These are phyloP conservation scores for Coffea humblotiana DNA, from an alignment of 305 asterid genomes.

Conservation along the genomic window DNA sequence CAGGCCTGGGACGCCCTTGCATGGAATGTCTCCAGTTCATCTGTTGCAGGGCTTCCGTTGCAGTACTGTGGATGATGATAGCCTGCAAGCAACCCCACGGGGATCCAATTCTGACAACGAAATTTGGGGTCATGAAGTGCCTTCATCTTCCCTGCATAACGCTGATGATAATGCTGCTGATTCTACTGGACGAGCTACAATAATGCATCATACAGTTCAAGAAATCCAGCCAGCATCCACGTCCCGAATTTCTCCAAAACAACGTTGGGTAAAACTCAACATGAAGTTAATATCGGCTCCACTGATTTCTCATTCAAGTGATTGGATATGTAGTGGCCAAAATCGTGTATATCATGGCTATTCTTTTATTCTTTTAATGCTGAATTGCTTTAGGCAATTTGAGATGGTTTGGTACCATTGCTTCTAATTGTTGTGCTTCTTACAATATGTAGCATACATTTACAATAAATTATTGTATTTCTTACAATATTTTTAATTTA, in stretches of 20 bases:
- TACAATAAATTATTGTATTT: too few relatives aligned
- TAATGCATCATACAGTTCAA: conserved; percentile 18
- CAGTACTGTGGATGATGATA: conserved; percentile 31
- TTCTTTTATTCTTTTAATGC: too few relatives aligned
- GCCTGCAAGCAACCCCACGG: conserved; percentile 39
- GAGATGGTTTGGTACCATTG: too few relatives aligned
- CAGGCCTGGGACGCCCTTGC: conserved; percentile 59
- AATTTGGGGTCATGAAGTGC: conserved; percentile 43
- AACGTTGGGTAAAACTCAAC: conserved; percentile 21
- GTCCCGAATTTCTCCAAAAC: conserved; percentile 35
- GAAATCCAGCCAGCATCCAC: neutral
- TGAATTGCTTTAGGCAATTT: too few relatives aligned
- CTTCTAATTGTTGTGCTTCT: too few relatives aligned
- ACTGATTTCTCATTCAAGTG: conserved; percentile 59
- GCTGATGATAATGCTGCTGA: neutral
- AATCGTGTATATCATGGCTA: neutral
- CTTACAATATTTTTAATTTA: too few relatives aligned
- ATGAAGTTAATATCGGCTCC: conserved; percentile 33
- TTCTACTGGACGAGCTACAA: conserved; percentile 17
- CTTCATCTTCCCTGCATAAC: conserved; percentile 41
- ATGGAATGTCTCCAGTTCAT: conserved; percentile 68
- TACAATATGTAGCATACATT: too few relatives aligned
- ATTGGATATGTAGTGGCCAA: neutral
- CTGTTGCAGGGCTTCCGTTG: conserved; percentile 41
- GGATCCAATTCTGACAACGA: conserved; percentile 30